phyloP scores from a whole-genome alignment of 2,329 filamentous ascomycete species.

The Harringtonia aguacate region DNA sequence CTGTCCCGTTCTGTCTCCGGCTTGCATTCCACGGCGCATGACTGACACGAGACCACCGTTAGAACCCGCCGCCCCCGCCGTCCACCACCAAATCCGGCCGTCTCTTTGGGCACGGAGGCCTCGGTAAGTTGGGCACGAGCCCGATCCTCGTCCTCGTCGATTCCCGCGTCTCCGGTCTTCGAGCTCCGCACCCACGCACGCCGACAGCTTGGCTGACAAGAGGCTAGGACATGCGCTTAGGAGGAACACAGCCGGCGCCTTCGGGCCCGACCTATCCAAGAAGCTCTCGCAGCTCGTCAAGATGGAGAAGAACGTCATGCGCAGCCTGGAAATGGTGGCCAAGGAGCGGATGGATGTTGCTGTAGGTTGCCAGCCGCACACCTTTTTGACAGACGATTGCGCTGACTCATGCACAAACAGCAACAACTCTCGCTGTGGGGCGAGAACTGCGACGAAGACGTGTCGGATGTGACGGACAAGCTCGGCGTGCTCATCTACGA shows the following conservation, averaged over 20 bases:
- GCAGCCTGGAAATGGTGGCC: conserved; percentile 89
- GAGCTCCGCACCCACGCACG: neutral
- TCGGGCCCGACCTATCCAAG: conserved; percentile 82
- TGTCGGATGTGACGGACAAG: conserved; percentile 98
- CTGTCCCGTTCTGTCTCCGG: too few relatives aligned
- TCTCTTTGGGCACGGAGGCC: conserved; percentile 74
- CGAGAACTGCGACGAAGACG: conserved; percentile 89
- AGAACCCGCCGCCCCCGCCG: conserved; percentile 87
- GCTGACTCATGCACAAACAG: conserved; percentile 29
- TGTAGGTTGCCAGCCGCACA: conserved; percentile 43
- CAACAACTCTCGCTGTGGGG: conserved; percentile 99
- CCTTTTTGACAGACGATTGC: neutral
- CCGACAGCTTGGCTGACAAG: too few relatives aligned
- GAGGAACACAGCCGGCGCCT: conserved; percentile 64
- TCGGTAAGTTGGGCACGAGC: conserved; percentile 52
- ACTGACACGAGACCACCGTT: neutral
- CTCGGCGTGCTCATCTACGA: conserved; percentile 96
- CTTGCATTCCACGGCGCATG: too few relatives aligned
- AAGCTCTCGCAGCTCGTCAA: conserved; percentile 97
- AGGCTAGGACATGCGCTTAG: conserved; percentile 54
- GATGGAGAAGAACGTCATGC: conserved; percentile 99
- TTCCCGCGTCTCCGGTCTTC: neutral
- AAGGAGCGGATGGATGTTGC: conserved; percentile 98
- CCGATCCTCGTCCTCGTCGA: neutral
- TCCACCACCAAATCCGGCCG: conserved; percentile 86